Conservation (phyloP, 306 rosid species). For the Citrullus mucosospermus region DNA sequence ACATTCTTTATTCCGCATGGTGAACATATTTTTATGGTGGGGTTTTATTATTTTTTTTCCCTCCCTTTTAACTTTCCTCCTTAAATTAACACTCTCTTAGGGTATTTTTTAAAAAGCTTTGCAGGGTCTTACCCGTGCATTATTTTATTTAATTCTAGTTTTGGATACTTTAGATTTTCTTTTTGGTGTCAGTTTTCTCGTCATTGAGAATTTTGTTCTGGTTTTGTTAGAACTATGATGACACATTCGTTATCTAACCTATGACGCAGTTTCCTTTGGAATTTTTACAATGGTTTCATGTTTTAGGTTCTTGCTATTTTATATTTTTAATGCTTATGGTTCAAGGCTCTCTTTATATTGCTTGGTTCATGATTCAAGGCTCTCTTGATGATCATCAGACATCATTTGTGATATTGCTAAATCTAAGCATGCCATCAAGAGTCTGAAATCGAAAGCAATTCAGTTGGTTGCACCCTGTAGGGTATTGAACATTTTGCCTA, state of each 20-base stretch:
- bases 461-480: no score
- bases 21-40: constrained; percentile 11
- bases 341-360: background rate
- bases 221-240: background rate
- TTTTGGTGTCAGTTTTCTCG: background rate
- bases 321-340: background rate
- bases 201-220: constrained; percentile 4
- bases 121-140: constrained; percentile 1
- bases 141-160: background rate
- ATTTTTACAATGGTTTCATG: background rate
- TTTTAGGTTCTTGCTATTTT: background rate
- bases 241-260: background rate
- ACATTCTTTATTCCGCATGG: constrained; percentile 11
- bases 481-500: no score
- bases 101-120: background rate
- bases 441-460: no score
- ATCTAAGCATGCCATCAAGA: no score
- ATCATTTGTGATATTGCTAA: no score
- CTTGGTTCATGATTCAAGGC: background rate
- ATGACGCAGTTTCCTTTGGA: background rate
- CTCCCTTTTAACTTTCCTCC: background rate
- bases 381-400: no score
- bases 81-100: background rate
- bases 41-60: background rate
- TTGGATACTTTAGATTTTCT: background rate